Conservation (phyloP, 192 early-diverging fungal genomes). For the Backusella morwellensis region DNA sequence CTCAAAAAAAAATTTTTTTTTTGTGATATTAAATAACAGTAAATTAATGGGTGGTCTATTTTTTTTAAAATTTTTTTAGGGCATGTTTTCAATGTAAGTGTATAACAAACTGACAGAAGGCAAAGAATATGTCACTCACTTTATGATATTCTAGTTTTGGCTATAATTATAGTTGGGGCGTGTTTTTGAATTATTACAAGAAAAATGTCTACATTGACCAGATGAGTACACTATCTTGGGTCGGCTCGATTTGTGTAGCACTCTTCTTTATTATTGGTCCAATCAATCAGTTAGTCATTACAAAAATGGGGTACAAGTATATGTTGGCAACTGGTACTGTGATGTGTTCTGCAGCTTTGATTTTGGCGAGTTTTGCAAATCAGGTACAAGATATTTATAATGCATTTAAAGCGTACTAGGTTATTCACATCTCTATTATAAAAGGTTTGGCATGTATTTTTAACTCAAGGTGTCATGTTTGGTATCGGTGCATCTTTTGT, state of each 20-base stretch:
- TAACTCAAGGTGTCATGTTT: constrained; percentile 74
- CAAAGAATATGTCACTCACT: not conserved
- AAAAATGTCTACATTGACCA: constrained; percentile 38
- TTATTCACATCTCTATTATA: not conserved
- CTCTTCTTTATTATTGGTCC: constrained; percentile 45
- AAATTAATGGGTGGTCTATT: not conserved
- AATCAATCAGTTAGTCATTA: constrained; percentile 28
- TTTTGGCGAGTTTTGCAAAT: constrained; percentile 46
- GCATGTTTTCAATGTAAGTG: constrained; percentile 27
- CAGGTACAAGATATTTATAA: constrained; percentile 6
- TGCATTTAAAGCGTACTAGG: not conserved
- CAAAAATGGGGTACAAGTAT: constrained; percentile 47
- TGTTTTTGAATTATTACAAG: constrained; percentile 47
- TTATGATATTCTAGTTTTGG: constrained; percentile 39
- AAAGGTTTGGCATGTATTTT: constrained; percentile 67
- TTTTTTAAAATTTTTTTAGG: not conserved
- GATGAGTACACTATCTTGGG: constrained; percentile 42
- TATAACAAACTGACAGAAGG: not conserved
- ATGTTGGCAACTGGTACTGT: constrained; percentile 48
- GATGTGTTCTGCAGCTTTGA: constrained; percentile 38
- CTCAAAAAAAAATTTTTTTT: constrained; percentile 2
- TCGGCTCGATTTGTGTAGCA: constrained; percentile 46
- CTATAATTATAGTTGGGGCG: constrained; percentile 46
- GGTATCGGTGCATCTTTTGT: constrained; percentile 68
- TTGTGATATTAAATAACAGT: not conserved